Percentiles rank a stretch among this genome's conserved stretches.
These are phyloP conservation scores for Solanum arcanum DNA, from an alignment of 257 asterid genomes.

Conservation along the genomic window DNA sequence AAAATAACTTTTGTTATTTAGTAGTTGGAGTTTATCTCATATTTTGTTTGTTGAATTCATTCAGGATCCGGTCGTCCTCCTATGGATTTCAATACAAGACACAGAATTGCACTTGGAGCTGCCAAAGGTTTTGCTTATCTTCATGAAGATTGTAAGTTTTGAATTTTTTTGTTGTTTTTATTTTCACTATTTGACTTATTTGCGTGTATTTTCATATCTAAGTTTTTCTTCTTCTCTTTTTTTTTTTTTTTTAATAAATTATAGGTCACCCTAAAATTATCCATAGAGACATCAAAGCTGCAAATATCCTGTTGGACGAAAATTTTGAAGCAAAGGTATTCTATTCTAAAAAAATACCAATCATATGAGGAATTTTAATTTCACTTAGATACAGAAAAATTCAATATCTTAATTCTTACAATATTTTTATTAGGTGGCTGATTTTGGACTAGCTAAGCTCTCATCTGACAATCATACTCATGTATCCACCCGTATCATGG, in stretches of 20 bases:
- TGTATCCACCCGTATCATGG: conserved; percentile 94
- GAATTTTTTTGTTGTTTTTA: neutral
- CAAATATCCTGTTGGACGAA: conserved; percentile 60
- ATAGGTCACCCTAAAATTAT: conserved; percentile 92
- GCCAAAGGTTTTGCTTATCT: conserved; percentile 92
- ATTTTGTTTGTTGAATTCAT: neutral
- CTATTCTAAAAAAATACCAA: too few relatives aligned
- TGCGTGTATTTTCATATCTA: neutral
- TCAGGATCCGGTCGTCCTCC: conserved; percentile 48
- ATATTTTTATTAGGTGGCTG: conserved; percentile 53
- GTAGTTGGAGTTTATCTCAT: neutral
- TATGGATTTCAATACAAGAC: conserved; percentile 71
- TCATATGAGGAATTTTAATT: neutral
- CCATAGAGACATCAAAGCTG: conserved; percentile 80
- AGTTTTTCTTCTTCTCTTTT: too few relatives aligned
- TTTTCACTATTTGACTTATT: neutral
- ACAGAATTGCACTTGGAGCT: conserved; percentile 65
- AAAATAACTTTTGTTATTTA: neutral
- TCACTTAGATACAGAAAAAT: neutral
- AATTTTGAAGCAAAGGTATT: conserved; percentile 76
- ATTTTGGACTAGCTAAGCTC: conserved; percentile 89
- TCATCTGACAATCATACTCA: conserved; percentile 65
- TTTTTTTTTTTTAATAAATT: neutral
- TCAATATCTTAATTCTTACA: neutral
- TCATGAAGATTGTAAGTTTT: conserved; percentile 69